These are phyloP conservation scores for Pseudonitzschia delicatissima DNA, from an alignment of 108 stramenopile genomes.

Conservation along the genomic window DNA sequence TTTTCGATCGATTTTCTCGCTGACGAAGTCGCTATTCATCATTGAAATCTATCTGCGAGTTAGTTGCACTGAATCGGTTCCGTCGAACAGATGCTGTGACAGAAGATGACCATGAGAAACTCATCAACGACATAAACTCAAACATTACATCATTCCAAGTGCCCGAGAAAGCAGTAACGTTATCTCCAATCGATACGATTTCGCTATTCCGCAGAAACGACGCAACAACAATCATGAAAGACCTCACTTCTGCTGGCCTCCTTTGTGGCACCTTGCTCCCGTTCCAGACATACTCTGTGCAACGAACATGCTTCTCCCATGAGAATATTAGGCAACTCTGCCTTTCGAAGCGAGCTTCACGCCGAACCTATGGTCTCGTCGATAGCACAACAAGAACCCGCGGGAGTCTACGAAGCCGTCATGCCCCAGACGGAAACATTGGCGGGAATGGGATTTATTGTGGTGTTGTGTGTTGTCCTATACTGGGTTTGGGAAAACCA, in stretches of 20 bases:
- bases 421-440: slow-evolving; percentile 45
- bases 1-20: too few species aligned
- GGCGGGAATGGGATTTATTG: slow-evolving; percentile 58
- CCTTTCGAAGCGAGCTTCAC: too few species aligned
- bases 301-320: too few species aligned
- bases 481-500: slow-evolving; percentile 61
- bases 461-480: slow-evolving; percentile 46
- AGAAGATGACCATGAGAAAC: neutral
- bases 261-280: neutral
- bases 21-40: too few species aligned
- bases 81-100: neutral
- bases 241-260: neutral
- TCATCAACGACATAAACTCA: neutral
- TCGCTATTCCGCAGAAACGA: too few species aligned
- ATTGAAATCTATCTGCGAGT: too few species aligned
- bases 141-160: neutral
- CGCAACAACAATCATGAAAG: too few species aligned
- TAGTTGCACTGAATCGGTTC: neutral
- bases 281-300: too few species aligned
- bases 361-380: too few species aligned
- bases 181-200: neutral
- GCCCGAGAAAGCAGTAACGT: neutral
- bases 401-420: slow-evolving; percentile 50
- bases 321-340: too few species aligned
- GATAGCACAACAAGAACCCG: neutral